Evolutionary conservation across 2,329 filamentous ascomycete species (phyloP), one percentile per base, ranked within the genome.

Genomic region (Cercospora canescens): DNA sequence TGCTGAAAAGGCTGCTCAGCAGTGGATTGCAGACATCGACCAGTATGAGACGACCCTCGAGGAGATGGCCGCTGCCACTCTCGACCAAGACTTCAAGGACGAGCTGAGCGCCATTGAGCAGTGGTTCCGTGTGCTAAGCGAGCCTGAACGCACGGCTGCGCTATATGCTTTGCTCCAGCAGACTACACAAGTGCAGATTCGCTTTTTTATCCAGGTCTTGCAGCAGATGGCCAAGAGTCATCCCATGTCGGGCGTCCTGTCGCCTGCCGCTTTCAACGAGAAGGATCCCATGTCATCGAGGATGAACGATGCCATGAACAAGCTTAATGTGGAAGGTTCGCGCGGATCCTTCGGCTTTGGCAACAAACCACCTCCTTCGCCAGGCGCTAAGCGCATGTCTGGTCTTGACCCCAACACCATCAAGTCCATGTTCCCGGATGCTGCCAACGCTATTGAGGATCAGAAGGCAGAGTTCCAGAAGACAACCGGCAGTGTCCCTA

Each of bases 1-100:
- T 9, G 89, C 95, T 79, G 95, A 98, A 79, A 94, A 94, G 80
- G 91, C 94, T 70, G 93, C 94, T 59, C 94, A 97, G 82, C 94
- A 99, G 81, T 99, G 95, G 95, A 94, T 99, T 74, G 93, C 94
- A 63, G 95, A 99, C 76, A 98, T 99, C 73, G 95, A 99, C 78
- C 94, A 98, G 79, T 97, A 97, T 76, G 95, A 99, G 84, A 96
- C 90, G n/a, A 99, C 95, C 1, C 81, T 99, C 75, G 95, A 98
- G 80, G 95, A 99, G 79, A 99, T 99, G 95, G 95, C 95, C 50
- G 94, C 94, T 34, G 95, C 95, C 30, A 98, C 95, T n/a, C 84
- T 98, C 62, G 95, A 99, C 78, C 95, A 99, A 83, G 95, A 99
- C 78, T 99, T 99, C 85, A 99, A 99, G 83, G 95, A 98, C 80